Percentiles rank a stretch among this genome's conserved stretches.
Conservation (phyloP, 2,329 filamentous ascomycete species). For the Aspergillus sp. region DNA sequence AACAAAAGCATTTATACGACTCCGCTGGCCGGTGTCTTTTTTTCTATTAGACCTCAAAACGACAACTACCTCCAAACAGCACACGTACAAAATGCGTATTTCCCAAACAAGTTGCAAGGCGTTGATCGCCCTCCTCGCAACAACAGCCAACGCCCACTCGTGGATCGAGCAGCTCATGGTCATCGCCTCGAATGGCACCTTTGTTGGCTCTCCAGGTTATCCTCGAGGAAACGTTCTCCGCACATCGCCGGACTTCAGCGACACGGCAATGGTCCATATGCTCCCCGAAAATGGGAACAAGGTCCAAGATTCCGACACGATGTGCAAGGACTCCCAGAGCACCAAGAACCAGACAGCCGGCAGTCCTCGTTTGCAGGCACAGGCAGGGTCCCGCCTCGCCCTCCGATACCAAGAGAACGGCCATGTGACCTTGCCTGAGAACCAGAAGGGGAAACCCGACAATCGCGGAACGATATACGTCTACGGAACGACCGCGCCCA, state of each 20-base stretch:
- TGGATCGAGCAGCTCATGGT: slow-evolving; percentile 73
- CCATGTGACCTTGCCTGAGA: slow-evolving; percentile 56
- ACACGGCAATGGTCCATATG: slow-evolving; percentile 54
- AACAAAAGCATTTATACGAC: not conserved
- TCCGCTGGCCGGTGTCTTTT: slow-evolving; percentile 12
- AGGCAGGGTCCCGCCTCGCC: slow-evolving; percentile 56
- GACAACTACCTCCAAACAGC: not conserved
- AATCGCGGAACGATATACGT: slow-evolving; percentile 67
- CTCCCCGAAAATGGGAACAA: slow-evolving; percentile 50
- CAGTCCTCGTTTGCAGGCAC: slow-evolving; percentile 57
- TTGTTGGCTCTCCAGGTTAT: slow-evolving; percentile 63
- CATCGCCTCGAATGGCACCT: slow-evolving; percentile 62
- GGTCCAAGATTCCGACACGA: slow-evolving; percentile 45
- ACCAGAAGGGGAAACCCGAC: slow-evolving; percentile 50
- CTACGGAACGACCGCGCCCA: slow-evolving; percentile 60
- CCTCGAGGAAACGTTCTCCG: slow-evolving; percentile 62
- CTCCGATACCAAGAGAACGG: slow-evolving; percentile 67
- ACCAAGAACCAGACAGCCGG: slow-evolving; percentile 37
- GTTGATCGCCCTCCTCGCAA: slow-evolving; percentile 20
- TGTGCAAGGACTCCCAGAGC: slow-evolving; percentile 58
- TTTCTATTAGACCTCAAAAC: not conserved
- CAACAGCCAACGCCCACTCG: slow-evolving; percentile 52
- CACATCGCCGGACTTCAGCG: slow-evolving; percentile 47
- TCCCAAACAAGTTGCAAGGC: slow-evolving; percentile 2
- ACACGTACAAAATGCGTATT: slow-evolving; percentile 3